Evolutionary conservation across 768 basidiomycete species (phyloP), one percentile per base, ranked within the genome.

Genomic region (Gelatoporia subvermispora): DNA sequence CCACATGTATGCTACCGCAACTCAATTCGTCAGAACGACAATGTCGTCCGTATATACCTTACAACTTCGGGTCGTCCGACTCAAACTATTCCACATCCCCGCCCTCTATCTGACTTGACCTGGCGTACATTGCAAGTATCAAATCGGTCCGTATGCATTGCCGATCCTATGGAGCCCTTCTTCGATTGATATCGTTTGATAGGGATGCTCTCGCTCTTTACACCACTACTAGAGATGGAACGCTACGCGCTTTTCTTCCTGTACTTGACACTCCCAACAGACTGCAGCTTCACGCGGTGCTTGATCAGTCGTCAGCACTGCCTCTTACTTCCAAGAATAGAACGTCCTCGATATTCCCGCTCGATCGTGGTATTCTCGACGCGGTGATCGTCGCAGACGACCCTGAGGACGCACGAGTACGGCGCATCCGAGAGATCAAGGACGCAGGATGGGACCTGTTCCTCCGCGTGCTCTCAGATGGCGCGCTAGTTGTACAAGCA

Each of bases 181-280:
- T 16, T 38, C 55, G 15, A 49, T 25, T 11, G 13, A 36, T 34
- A 9, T 18, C 2, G 13, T 9, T 35, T 36, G 24, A 5, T 54
- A 89, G 88, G 36, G 82, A 85, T 58, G 87, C 90, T 61, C 71
- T 85, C 2, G 81, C 85, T 47, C 72, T 95, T 3, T 93, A 88
- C 62, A 93, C 91, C 31, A 77, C 89, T 51, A 91, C 93, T 13
- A 78, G 81, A 21, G 88, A 93, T 58, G 79, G 88, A 1, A 85
- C 85, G 4, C 64, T 95, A 31, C 82, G 93, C 20, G 81, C 96
- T 59, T 94, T 90, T 65, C 70, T 88, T 28, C 90, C 93, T 4
- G 89, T 96, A 11, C 69, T 96, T 39, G 93, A 96, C 63, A 81
- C 84, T 15, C 91, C 92, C 11, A 81, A 83, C 53, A 78, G 81